phyloP scores from a whole-genome alignment of 352 stramenopile species.

The Peronospora belbahrii region DNA sequence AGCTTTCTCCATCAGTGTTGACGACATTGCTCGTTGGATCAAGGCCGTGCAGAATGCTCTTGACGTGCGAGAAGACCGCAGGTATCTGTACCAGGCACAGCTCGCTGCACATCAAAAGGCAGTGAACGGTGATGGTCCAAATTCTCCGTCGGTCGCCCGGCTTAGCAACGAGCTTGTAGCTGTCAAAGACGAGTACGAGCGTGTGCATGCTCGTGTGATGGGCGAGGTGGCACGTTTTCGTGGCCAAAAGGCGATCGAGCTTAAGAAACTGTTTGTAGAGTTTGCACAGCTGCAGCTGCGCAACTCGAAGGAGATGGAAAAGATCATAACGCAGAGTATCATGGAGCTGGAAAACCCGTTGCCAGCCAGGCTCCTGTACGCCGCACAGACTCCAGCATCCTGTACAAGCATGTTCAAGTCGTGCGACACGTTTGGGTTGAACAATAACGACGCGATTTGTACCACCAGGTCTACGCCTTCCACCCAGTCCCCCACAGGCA shows the following conservation, averaged over 20 bases:
- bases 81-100: slow-evolving; percentile 71
- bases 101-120: slow-evolving; percentile 38
- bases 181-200: slow-evolving; percentile 69
- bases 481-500: slow-evolving; percentile 20
- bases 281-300: slow-evolving; percentile 54
- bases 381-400: slow-evolving; percentile 26
- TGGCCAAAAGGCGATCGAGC: slow-evolving; percentile 59
- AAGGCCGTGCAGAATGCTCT: slow-evolving; percentile 61
- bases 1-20: slow-evolving; percentile 47
- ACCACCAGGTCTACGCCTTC: slow-evolving; percentile 11
- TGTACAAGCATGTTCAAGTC: slow-evolving; percentile 33
- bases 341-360: slow-evolving; percentile 38
- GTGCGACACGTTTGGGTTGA: slow-evolving; percentile 31
- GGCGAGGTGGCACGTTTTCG: slow-evolving; percentile 66
- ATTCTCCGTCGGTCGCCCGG: slow-evolving; percentile 21
- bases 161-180: slow-evolving; percentile 48
- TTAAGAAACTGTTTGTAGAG: slow-evolving; percentile 65
- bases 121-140: slow-evolving; percentile 20
- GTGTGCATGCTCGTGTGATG: slow-evolving; percentile 69
- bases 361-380: slow-evolving; percentile 31
- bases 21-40: slow-evolving; percentile 73
- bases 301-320: slow-evolving; percentile 44
- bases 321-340: slow-evolving; percentile 37
- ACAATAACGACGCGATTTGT: slow-evolving; percentile 28
- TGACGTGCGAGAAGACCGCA: slow-evolving; percentile 70